Conservation (phyloP, 2,329 filamentous ascomycete species). For the Colletotrichum sp. region DNA sequence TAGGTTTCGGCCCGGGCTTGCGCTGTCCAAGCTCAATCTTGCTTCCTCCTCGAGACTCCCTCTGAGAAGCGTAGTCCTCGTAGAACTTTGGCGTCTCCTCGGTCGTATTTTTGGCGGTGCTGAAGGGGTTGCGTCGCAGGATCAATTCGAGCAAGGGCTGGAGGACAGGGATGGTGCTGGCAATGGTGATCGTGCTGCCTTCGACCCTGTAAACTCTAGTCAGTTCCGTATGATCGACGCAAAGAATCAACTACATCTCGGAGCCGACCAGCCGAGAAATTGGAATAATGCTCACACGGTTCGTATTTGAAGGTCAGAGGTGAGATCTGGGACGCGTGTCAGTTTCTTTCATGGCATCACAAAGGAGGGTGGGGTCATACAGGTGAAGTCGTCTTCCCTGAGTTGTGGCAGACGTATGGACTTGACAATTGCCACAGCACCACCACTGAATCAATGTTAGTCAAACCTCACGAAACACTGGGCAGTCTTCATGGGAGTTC, state of each 20-base stretch:
- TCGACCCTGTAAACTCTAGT: slow-evolving; percentile 29
- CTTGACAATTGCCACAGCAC: slow-evolving; percentile 33
- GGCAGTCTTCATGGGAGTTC: not conserved
- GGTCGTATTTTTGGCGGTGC: not conserved
- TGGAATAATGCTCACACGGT: slow-evolving; percentile 37
- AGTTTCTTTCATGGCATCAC: not conserved
- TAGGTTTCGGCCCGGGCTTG: slow-evolving; percentile 3
- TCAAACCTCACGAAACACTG: not conserved
- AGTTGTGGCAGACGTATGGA: slow-evolving; percentile 37
- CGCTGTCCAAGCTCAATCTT: slow-evolving; percentile 15
- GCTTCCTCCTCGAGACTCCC: not conserved
- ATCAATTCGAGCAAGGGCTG: slow-evolving; percentile 28
- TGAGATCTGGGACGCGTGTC: slow-evolving; percentile 29
- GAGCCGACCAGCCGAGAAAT: not conserved
- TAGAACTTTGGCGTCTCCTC: not conserved
- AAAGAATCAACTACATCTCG: not conserved
- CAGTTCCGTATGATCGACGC: not conserved
- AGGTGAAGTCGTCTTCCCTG: slow-evolving; percentile 26
- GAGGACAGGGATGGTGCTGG: slow-evolving; percentile 37
- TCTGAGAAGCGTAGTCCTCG: not conserved
- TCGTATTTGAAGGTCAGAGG: slow-evolving; percentile 48
- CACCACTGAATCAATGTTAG: slow-evolving; percentile 4
- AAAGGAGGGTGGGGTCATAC: not conserved
- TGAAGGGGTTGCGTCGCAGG: not conserved
- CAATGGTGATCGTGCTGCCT: slow-evolving; percentile 37